A percentile compares a stretch with the other conserved stretches of the same genome.
These are phyloP conservation scores for Mycena vitilis DNA, from an alignment of 768 basidiomycete species.

Conservation along the genomic window DNA sequence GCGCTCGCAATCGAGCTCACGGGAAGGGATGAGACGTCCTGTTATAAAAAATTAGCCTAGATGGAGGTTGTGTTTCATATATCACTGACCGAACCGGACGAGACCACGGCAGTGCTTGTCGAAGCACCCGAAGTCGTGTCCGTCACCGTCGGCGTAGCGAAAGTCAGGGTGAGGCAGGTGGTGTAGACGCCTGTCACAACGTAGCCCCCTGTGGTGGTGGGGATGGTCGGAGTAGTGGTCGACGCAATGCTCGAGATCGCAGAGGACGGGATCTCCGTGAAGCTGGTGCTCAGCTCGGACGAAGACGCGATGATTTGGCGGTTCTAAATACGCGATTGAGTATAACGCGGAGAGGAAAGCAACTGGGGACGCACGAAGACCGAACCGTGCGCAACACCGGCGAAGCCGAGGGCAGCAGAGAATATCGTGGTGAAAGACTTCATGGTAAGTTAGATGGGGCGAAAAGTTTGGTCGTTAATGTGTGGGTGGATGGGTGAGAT, in stretches of 20 bases:
- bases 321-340: too few species aligned
- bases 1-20: not conserved
- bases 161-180: slow-evolving; percentile 15
- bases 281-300: not conserved
- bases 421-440: slow-evolving; percentile 8
- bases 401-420: not conserved
- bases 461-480: too few species aligned
- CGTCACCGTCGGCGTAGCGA: not conserved
- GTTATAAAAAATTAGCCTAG: not conserved
- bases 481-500: too few species aligned
- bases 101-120: not conserved
- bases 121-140: not conserved
- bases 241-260: not conserved
- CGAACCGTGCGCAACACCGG: not conserved
- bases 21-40: not conserved
- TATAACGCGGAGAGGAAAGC: too few species aligned
- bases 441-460: slow-evolving; percentile 1
- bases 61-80: not conserved
- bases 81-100: not conserved
- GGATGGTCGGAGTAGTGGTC: not conserved
- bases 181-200: slow-evolving; percentile 14
- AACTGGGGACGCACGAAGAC: not conserved
- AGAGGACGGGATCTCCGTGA: not conserved
- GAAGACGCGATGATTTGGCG: not conserved
- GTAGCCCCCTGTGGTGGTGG: slow-evolving; percentile 6